Percentiles rank a stretch among this genome's conserved stretches.
Conservation (phyloP, 768 basidiomycete genomes). For the Gyrodon lividus region DNA sequence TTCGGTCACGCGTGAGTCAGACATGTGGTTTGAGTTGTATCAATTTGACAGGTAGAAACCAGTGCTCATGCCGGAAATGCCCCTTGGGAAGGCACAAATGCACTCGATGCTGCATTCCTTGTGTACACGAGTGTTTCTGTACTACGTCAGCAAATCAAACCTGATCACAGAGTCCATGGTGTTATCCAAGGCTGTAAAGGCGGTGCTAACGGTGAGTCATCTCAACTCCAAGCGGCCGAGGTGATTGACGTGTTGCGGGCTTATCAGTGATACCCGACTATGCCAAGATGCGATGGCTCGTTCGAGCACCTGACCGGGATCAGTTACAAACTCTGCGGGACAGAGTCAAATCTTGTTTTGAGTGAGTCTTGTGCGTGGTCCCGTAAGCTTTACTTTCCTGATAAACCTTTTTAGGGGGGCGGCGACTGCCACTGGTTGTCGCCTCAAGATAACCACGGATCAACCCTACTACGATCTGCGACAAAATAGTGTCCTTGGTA, state of each 20-base stretch:
- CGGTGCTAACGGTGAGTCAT: slow-evolving; percentile 60
- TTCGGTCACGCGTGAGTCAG: slow-evolving; percentile 65
- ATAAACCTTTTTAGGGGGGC: slow-evolving; percentile 50
- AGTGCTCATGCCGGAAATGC: slow-evolving; percentile 80
- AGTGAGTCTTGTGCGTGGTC: slow-evolving; percentile 43
- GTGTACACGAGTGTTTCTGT: slow-evolving; percentile 79
- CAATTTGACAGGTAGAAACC: slow-evolving; percentile 8
- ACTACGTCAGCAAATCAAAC: slow-evolving; percentile 85
- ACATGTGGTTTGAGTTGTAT: not conserved
- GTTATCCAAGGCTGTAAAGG: slow-evolving; percentile 69
- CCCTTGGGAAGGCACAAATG: slow-evolving; percentile 86
- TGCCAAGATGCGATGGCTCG: slow-evolving; percentile 68
- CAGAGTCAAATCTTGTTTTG: slow-evolving; percentile 67
- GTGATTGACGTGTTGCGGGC: slow-evolving; percentile 1
- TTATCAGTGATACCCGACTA: slow-evolving; percentile 79
- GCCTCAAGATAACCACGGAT: slow-evolving; percentile 42
- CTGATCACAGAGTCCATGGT: slow-evolving; percentile 77
- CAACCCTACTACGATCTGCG: slow-evolving; percentile 53
- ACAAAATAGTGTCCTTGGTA: slow-evolving; percentile 59
- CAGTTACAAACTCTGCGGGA: slow-evolving; percentile 55
- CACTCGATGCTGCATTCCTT: slow-evolving; percentile 84
- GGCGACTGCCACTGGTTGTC: slow-evolving; percentile 60
- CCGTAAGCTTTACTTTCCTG: slow-evolving; percentile 1
- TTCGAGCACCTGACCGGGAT: slow-evolving; percentile 62
- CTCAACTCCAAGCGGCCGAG: not conserved